Conservation (phyloP, 257 asterid species). For the Solanum arcanum region DNA sequence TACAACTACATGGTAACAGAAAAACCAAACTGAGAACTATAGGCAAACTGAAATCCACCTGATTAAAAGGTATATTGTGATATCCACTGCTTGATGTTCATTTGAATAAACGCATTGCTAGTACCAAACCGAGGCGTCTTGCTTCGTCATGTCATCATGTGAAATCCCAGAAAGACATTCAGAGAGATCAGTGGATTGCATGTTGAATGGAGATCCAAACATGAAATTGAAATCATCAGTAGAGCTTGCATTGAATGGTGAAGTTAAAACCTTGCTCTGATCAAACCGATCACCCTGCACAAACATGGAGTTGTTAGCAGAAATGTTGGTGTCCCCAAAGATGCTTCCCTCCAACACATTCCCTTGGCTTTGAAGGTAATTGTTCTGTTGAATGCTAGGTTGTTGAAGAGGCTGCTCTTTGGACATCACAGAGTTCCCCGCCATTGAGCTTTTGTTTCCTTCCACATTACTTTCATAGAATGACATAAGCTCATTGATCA, state of each 20-base stretch:
- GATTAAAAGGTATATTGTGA: background rate
- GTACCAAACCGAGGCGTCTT: constrained; percentile 34
- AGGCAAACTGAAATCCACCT: background rate
- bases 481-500: constrained; percentile 37
- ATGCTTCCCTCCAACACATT: constrained; percentile 4
- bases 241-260: constrained; percentile 9
- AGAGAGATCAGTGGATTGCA: constrained; percentile 19
- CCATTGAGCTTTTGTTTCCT: constrained; percentile 9
- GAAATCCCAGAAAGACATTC: constrained; percentile 9
- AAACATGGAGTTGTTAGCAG: constrained; percentile 9
- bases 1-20: background rate
- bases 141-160: constrained; percentile 13
- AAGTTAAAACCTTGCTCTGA: constrained; percentile 11
- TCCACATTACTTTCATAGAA: constrained; percentile 22
- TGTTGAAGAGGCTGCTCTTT: background rate
- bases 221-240: constrained; percentile 17
- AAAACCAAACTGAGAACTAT: background rate
- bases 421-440: background rate
- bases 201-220: constrained; percentile 28
- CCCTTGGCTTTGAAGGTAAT: constrained; percentile 11
- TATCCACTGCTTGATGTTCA: background rate
- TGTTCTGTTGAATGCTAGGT: constrained; percentile 1
- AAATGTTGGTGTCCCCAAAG: constrained; percentile 15
- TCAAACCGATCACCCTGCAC: constrained; percentile 22
- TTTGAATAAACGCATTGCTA: background rate